These are phyloP conservation scores for Paraphoma chrysanthemicola DNA, from an alignment of 2,329 filamentous ascomycete genomes.

Conservation along the genomic window DNA sequence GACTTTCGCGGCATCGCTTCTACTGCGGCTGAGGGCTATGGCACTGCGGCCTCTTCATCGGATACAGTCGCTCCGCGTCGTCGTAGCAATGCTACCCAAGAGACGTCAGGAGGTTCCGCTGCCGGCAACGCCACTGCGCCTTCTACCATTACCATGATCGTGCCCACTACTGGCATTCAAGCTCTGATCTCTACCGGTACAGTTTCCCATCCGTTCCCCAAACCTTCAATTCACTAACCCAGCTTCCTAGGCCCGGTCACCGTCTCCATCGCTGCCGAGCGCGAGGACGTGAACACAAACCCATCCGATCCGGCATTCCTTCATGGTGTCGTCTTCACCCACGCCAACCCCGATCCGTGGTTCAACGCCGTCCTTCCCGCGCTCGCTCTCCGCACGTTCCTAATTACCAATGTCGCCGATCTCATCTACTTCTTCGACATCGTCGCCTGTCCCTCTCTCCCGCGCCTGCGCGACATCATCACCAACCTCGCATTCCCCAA, in stretches of 20 bases:
- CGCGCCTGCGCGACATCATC: constrained; percentile 13
- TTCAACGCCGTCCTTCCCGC: constrained; percentile 15
- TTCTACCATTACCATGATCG: background rate
- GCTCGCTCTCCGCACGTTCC: constrained; percentile 16
- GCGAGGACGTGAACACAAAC: constrained; percentile 2
- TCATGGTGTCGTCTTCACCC: background rate
- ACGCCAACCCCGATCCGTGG: constrained; percentile 8
- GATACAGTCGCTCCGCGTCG: no score
- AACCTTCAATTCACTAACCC: background rate
- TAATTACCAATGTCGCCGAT: constrained; percentile 16
- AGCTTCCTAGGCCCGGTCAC: constrained; percentile 5
- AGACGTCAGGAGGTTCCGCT: background rate
- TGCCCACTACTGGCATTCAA: background rate
- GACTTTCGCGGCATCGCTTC: background rate
- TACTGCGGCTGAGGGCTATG: background rate
- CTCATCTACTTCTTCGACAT: constrained; percentile 13
- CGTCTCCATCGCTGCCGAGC: constrained; percentile 18
- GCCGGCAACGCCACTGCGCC: background rate
- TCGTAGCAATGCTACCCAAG: background rate
- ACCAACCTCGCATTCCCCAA: constrained; percentile 53
- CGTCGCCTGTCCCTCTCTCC: constrained; percentile 8
- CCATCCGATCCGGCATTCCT: constrained; percentile 21
- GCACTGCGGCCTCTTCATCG: background rate
- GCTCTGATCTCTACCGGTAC: background rate
- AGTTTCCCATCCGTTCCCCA: background rate